These are phyloP conservation scores for Paracoccidioides brasiliensis DNA, from an alignment of 2,329 filamentous ascomycete genomes.

Conservation along the genomic window DNA sequence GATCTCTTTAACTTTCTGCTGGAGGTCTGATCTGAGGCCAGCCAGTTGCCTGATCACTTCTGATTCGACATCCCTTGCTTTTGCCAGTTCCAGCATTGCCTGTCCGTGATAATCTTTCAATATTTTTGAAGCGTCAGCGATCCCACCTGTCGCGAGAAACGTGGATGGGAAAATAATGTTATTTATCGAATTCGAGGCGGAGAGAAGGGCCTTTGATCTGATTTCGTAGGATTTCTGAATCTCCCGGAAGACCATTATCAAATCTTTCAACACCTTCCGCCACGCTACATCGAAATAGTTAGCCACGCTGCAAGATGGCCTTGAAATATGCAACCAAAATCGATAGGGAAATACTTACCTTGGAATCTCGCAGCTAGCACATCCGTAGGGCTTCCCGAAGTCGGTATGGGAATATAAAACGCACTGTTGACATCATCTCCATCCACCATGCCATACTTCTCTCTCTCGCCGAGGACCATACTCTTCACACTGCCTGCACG, in stretches of 20 bases:
- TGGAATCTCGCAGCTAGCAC: constrained; percentile 78
- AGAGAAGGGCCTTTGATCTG: constrained; percentile 66
- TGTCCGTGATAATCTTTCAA: constrained; percentile 72
- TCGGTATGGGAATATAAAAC: constrained; percentile 83
- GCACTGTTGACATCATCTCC: constrained; percentile 62
- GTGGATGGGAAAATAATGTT: constrained; percentile 61
- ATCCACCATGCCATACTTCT: constrained; percentile 30
- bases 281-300: constrained; percentile 48
- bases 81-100: constrained; percentile 66
- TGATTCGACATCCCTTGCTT: constrained; percentile 78
- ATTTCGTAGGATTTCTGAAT: constrained; percentile 81
- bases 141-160: constrained; percentile 69
- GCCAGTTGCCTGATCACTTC: constrained; percentile 83
- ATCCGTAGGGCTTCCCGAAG: constrained; percentile 75
- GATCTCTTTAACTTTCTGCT: constrained; percentile 97
- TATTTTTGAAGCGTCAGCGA: constrained; percentile 74
- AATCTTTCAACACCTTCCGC: constrained; percentile 88
- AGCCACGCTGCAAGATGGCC: not conserved
- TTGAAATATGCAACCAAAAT: not conserved
- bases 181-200: constrained; percentile 71
- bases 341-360: constrained; percentile 39
- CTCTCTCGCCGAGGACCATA: constrained; percentile 55
- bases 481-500: constrained; percentile 79
- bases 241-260: constrained; percentile 88
- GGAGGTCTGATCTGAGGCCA: constrained; percentile 73